These are phyloP conservation scores for Citrus cavaleriei DNA, from an alignment of 345 rosid species.

Conservation along the genomic window DNA sequence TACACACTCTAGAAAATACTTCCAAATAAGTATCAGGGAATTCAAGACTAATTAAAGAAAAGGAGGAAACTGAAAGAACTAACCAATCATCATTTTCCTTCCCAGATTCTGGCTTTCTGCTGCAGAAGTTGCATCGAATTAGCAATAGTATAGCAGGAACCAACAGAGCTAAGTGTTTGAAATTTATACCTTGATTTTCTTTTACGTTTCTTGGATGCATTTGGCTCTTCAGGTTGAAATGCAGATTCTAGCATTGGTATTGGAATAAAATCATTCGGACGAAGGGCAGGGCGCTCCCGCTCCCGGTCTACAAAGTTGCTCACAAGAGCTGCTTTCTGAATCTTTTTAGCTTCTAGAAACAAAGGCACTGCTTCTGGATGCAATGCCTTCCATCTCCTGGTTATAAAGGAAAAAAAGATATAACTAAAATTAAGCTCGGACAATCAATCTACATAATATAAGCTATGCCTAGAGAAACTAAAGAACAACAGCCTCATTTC, in stretches of 20 bases:
- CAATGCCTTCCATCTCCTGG: constrained; percentile 79
- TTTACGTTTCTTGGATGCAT: constrained; percentile 28
- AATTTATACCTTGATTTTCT: constrained; percentile 49
- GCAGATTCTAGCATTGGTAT: constrained; percentile 21
- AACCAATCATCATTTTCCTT: constrained; percentile 29
- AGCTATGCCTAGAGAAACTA: not conserved
- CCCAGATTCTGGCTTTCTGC: constrained; percentile 21
- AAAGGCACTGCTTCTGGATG: constrained; percentile 63
- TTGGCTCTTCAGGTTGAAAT: constrained; percentile 28
- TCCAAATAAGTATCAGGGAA: not conserved
- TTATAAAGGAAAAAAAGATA: not conserved
- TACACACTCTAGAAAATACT: not conserved
- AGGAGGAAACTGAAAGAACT: constrained; percentile 5
- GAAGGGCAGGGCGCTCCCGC: constrained; percentile 71
- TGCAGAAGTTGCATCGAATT: constrained; percentile 17
- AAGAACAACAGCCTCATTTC: not conserved
- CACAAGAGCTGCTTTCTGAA: constrained; percentile 43
- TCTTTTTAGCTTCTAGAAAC: constrained; percentile 53
- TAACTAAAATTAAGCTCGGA: not conserved
- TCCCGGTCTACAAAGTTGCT: constrained; percentile 90
- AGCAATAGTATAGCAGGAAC: constrained; percentile 6
- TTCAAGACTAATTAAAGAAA: not conserved
- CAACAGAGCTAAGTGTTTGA: not conserved
- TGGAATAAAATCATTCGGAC: constrained; percentile 50
- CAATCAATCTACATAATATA: not conserved